Percentiles rank a stretch among this genome's conserved stretches.
These are phyloP conservation scores for Eragrostis tef DNA, from an alignment of 202 grass and related monocot species.

Conservation along the genomic window DNA sequence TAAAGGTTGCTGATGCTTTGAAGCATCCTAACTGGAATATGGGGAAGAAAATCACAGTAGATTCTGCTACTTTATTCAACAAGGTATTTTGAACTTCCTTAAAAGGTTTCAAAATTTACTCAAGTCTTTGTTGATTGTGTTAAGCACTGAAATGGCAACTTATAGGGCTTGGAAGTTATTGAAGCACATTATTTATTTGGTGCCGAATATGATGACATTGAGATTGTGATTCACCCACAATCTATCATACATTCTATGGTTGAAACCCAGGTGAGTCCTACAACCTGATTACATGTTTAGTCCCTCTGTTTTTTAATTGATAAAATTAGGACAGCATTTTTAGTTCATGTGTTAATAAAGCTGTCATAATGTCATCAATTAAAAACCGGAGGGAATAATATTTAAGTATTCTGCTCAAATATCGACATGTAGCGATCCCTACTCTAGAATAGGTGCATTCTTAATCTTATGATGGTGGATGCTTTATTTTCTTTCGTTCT, in stretches of 20 bases:
- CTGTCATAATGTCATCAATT: background rate
- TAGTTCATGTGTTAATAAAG: background rate
- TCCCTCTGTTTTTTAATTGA: background rate
- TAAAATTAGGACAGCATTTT: background rate
- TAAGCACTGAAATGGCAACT: conserved; percentile 36
- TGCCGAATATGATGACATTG: conserved; percentile 86
- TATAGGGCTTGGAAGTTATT: conserved; percentile 95
- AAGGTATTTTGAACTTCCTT: conserved; percentile 56
- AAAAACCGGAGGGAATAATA: conserved; percentile 3
- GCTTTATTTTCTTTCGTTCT: conserved; percentile 1
- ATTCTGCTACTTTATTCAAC: conserved; percentile 98
- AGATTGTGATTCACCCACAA: conserved; percentile 95
- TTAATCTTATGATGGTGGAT: background rate
- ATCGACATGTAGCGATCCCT: background rate
- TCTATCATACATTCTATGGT: conserved; percentile 99
- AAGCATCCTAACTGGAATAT: conserved; percentile 99
- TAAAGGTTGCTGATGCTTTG: conserved; percentile 93
- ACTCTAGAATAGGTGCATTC: background rate
- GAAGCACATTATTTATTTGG: conserved; percentile 99
- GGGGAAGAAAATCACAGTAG: conserved; percentile 99
- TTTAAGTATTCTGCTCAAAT: conserved; percentile 1
- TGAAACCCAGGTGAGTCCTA: conserved; percentile 84
- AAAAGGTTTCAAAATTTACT: background rate
- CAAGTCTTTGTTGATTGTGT: background rate
- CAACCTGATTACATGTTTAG: background rate